Evolutionary conservation across 2,329 filamentous ascomycete species (phyloP).

Genomic region (Berkeleyomyces rouxiae): DNA sequence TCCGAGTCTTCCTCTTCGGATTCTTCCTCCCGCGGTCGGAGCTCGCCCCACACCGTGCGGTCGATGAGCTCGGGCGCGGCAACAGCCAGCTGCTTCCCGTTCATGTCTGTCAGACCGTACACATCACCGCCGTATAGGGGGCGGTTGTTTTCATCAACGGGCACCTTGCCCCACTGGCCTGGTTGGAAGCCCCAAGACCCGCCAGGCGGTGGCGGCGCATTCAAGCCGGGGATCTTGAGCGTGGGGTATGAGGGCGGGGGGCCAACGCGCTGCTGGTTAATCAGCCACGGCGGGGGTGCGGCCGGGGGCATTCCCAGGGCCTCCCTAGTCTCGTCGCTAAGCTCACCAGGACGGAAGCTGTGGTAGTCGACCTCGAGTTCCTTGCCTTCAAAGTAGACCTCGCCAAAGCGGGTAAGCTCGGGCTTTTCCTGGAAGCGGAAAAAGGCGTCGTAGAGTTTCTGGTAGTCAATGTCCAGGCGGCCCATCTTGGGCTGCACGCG

Average conservation of each 20-base stretch:
- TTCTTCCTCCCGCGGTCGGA: constrained; percentile 65
- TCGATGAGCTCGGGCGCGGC: constrained; percentile 61
- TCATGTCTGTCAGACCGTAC: constrained; percentile 52
- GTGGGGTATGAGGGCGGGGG: constrained; percentile 89
- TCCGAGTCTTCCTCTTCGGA: constrained; percentile 57
- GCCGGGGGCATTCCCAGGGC: constrained; percentile 86
- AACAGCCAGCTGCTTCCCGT: constrained; percentile 24
- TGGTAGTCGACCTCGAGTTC: constrained; percentile 91
- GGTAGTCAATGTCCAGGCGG: constrained; percentile 94
- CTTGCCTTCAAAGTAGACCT: constrained; percentile 99
- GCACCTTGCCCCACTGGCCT: constrained; percentile 90
- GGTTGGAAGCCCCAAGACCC: constrained; percentile 90
- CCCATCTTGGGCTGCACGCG: constrained; percentile 92
- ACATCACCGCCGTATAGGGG: constrained; percentile 90
- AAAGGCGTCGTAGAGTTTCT: constrained; percentile 95
- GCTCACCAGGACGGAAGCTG: constrained; percentile 75
- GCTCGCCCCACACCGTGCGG: constrained; percentile 77
- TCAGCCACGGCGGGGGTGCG: constrained; percentile 88
- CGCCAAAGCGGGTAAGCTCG: constrained; percentile 79
- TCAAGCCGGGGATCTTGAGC: constrained; percentile 86
- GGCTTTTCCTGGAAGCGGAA: constrained; percentile 97
- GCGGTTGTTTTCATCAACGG: constrained; percentile 80
- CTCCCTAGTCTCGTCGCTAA: constrained; percentile 79
- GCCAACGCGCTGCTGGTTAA: constrained; percentile 88
- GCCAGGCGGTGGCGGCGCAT: constrained; percentile 77